Evolutionary conservation across 164 flowering plant genomes (phyloP).

Genomic region (Tetracentron sinense): DNA sequence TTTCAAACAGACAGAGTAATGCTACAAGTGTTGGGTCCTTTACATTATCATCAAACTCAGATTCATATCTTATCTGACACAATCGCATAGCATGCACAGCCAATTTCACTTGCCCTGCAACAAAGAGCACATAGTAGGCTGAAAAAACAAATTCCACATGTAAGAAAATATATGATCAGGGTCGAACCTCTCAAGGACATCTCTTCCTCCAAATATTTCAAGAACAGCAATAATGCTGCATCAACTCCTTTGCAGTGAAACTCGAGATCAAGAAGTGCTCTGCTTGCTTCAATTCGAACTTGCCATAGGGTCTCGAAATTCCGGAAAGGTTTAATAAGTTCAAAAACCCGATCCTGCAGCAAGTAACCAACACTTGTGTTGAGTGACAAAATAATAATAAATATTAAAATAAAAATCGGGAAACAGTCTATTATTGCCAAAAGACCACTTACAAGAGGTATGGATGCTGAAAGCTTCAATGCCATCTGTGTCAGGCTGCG

Average conservation of each 20-base stretch:
- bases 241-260: slow-evolving; percentile 65
- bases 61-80: slow-evolving; percentile 52
- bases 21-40: slow-evolving; percentile 56
- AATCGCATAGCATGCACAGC: slow-evolving; percentile 63
- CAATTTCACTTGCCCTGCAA: slow-evolving; percentile 80
- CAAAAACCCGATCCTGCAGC: slow-evolving; percentile 64
- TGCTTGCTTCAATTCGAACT: slow-evolving; percentile 81
- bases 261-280: slow-evolving; percentile 87
- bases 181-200: slow-evolving; percentile 64
- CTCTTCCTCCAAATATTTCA: slow-evolving; percentile 60
- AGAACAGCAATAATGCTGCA: slow-evolving; percentile 65
- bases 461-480: slow-evolving; percentile 60
- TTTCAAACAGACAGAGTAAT: slow-evolving; percentile 68
- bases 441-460: slow-evolving; percentile 60
- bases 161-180: slow-evolving; percentile 1
- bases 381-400: not conserved
- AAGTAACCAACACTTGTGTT: not conserved
- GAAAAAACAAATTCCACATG: slow-evolving; percentile 5
- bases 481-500: slow-evolving; percentile 78
- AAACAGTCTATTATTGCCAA: not conserved
- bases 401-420: not conserved
- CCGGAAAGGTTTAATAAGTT: slow-evolving; percentile 70
- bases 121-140: slow-evolving; percentile 8
- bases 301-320: slow-evolving; percentile 55
- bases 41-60: slow-evolving; percentile 33